These are phyloP conservation scores for Mortierella sp. DNA, from an alignment of 371 early-diverging fungal species.

Conservation along the genomic window DNA sequence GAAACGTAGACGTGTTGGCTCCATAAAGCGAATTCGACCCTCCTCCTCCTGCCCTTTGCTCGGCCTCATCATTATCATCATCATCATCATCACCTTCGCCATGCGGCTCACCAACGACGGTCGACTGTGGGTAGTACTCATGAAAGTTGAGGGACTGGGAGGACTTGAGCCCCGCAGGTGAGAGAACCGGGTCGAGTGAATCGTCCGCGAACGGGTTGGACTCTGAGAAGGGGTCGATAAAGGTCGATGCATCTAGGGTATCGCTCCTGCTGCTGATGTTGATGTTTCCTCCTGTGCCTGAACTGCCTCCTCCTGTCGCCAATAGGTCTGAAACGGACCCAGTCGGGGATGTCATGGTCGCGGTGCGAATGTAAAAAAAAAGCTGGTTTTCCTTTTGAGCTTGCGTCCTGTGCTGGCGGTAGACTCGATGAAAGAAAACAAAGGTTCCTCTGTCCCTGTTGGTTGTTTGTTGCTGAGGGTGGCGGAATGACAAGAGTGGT, in stretches of 20 bases:
- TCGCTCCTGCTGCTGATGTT: conserved; percentile 13
- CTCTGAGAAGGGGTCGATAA: conserved; percentile 53
- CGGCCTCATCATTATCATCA: conserved; percentile 15
- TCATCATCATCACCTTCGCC: not conserved
- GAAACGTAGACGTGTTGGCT: conserved; percentile 9
- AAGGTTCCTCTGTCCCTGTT: not conserved
- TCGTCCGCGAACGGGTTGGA: conserved; percentile 56
- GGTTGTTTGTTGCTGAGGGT: not conserved
- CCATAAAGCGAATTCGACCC: not conserved
- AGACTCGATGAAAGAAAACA: no score
- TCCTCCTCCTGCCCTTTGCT: not conserved
- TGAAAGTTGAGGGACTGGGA: conserved; percentile 46
- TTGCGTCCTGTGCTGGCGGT: not conserved
- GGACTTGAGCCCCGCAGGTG: conserved; percentile 9
- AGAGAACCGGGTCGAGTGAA: conserved; percentile 16
- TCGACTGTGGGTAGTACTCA: conserved; percentile 46
- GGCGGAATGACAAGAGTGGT: not conserved
- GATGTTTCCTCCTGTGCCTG: conserved; percentile 12
- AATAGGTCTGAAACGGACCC: conserved; percentile 50
- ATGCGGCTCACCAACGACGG: not conserved
- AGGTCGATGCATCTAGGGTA: conserved; percentile 41
- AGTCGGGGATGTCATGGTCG: conserved; percentile 45
- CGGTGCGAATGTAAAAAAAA: not conserved
- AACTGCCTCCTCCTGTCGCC: conserved; percentile 15
- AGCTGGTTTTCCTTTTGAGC: not conserved